A percentile compares a stretch with the other conserved stretches of the same genome.
Evolutionary conservation across 2,329 filamentous ascomycete species (phyloP).

Genomic region (Cordyceps militaris): DNA sequence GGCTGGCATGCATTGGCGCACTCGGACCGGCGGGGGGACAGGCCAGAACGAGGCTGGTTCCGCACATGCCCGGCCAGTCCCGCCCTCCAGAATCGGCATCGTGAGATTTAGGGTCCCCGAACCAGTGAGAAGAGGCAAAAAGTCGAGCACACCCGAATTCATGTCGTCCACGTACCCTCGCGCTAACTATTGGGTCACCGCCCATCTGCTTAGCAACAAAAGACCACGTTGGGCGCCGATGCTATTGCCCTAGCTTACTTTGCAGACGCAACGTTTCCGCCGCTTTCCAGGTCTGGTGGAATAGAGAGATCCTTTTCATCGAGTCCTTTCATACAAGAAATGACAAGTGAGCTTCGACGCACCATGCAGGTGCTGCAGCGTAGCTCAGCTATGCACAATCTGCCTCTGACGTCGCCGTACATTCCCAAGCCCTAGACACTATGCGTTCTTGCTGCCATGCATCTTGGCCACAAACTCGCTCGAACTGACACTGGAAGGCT

Average conservation of each 20-base stretch:
- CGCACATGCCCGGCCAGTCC: slow-evolving; percentile 3
- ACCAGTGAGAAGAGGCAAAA: not conserved
- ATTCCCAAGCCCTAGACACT: not conserved
- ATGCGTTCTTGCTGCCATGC: not conserved
- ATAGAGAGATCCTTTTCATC: not conserved
- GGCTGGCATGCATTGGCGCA: not conserved
- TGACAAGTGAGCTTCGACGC: not conserved
- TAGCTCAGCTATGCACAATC: not conserved
- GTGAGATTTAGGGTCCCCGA: slow-evolving; percentile 11
- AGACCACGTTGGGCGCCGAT: slow-evolving; percentile 10
- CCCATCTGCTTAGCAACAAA: not conserved
- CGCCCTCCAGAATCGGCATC: slow-evolving; percentile 12
- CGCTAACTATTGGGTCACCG: not conserved
- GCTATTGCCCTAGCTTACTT: not conserved
- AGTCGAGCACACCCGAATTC: not conserved
- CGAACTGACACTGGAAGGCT: not conserved
- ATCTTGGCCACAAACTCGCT: not conserved
- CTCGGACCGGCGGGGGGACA: not conserved
- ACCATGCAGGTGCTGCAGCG: not conserved
- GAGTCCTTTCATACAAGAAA: not conserved
- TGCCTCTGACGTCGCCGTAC: slow-evolving; percentile 1
- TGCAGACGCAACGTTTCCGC: not conserved
- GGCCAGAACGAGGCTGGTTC: slow-evolving; percentile 8
- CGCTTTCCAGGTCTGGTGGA: not conserved
- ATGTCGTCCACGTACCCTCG: not conserved